Percentiles rank a stretch among this genome's conserved stretches.
Conservation (phyloP, 2,329 filamentous ascomycete species). For the Pseudocercospora pini-densiflorae region DNA sequence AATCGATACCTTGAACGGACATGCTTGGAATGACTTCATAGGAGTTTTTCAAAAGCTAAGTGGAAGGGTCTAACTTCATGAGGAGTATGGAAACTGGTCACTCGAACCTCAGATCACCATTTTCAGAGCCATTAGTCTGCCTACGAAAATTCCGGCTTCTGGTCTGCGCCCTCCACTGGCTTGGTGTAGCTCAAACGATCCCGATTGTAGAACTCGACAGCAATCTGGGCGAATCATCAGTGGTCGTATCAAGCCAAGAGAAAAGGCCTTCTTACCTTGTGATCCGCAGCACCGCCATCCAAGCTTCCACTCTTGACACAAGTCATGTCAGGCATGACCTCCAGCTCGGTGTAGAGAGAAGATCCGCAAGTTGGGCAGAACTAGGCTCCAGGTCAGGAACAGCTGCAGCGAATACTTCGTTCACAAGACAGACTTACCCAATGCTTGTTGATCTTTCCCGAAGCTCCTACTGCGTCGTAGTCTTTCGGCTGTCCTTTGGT, state of each 20-base stretch:
- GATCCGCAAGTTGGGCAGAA: slow-evolving; percentile 60
- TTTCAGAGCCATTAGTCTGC: not conserved
- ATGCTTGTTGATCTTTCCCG: slow-evolving; percentile 61
- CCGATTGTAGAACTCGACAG: slow-evolving; percentile 59
- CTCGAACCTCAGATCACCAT: not conserved
- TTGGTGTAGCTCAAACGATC: slow-evolving; percentile 54
- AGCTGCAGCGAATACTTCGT: not conserved
- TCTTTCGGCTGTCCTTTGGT: slow-evolving; percentile 56
- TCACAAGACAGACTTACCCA: slow-evolving; percentile 36
- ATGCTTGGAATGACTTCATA: not conserved
- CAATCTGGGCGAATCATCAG: slow-evolving; percentile 38
- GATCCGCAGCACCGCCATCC: slow-evolving; percentile 53
- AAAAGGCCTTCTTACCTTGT: slow-evolving; percentile 28
- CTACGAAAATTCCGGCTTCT: slow-evolving; percentile 46
- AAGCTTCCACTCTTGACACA: slow-evolving; percentile 58
- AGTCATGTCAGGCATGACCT: slow-evolving; percentile 57
- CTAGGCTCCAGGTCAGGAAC: slow-evolving; percentile 13
- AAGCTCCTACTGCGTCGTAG: slow-evolving; percentile 54
- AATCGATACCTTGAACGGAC: not conserved
- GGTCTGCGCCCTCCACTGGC: slow-evolving; percentile 52
- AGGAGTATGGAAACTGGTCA: not conserved
- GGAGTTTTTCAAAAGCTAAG: not conserved
- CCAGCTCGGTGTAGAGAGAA: slow-evolving; percentile 57
- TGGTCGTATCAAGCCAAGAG: not conserved
- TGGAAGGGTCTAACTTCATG: not conserved